Base-by-base conservation (phyloP, 2,329 filamentous ascomycete species). In the Tolypocladium capitatum region DNA sequence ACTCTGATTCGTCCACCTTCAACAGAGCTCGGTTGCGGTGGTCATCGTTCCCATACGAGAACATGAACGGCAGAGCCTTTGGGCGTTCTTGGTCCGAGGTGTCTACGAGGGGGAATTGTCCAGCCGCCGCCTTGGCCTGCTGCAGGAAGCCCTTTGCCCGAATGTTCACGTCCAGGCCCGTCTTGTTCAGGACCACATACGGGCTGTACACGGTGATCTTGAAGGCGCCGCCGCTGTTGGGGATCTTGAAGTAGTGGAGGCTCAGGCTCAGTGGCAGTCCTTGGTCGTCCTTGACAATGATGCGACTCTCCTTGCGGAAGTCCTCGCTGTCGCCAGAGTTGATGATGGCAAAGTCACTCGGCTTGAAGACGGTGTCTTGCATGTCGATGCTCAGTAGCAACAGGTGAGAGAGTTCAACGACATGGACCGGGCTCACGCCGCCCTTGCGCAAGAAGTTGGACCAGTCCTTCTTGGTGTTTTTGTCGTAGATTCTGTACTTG, bases 401-500 rank as follows among this genome's bases (percentile, higher is more conserved):
- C 9, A 98, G 73, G 65, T 97, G 94, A 1, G 91, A 96, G 20
- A 98, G 73, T 66, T 98, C 91, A 18, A 97, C 91, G 10, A 97
- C 90, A 62, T 98, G 92, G 0, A 98, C 90, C 1, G 94, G 94
- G 62, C 92, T 98, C 48, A 97, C 84, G 14, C 94, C 94, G 27
- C 94, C 92, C 65, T 96, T 97, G 49, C 92, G 81, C 43, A 98
- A 70, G 68, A 98, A 98, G 63, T 98, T 98, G 5, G 88, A 94
- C 92, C 92, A 98, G 63, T 98, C 92, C 63, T 94, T 95, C 72
- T 91, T 94, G 0, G 90, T 96, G 63, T 95, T 94, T 70, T 94
- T 96, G 70, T 98, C 92, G 60, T 97, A 98, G 48, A 98, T 97
- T 48, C 91, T 82, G 64, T 98, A 98, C 66, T 98, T 97, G 79